phyloP scores from a whole-genome alignment of 805 yeast genomes.

The Cyberlindnera mississippiensis region DNA sequence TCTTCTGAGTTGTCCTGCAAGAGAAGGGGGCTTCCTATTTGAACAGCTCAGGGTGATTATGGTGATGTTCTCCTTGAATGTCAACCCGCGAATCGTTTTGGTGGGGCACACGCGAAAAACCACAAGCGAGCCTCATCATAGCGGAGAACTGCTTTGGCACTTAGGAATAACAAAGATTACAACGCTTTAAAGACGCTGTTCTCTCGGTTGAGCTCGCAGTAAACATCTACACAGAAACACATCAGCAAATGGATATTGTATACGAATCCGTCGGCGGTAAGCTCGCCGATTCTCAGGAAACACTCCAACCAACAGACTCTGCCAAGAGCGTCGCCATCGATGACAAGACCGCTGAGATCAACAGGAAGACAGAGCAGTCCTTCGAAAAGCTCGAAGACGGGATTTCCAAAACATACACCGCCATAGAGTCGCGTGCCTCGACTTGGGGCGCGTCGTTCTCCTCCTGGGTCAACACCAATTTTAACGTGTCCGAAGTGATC shows the following conservation, averaged over 20 bases:
- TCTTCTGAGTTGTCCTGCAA: too few species aligned
- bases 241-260: conserved; percentile 31
- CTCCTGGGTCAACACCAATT: conserved; percentile 31
- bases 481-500: conserved; percentile 34
- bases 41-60: too few species aligned
- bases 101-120: too few species aligned
- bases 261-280: conserved; percentile 16
- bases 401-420: conserved; percentile 45
- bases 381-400: conserved; percentile 50
- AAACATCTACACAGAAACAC: too few species aligned
- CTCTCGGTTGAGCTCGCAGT: too few species aligned
- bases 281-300: conserved; percentile 22
- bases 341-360: conserved; percentile 22
- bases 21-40: too few species aligned
- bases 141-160: too few species aligned
- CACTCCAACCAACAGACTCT: conserved; percentile 14
- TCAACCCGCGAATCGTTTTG: too few species aligned
- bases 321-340: conserved; percentile 2
- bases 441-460: conserved; percentile 31
- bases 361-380: conserved; percentile 49
- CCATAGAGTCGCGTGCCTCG: conserved; percentile 39
- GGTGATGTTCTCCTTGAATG: neutral
- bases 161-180: too few species aligned
- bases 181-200: too few species aligned
- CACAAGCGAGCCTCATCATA: too few species aligned